Evolutionary conservation across 2,329 filamentous ascomycete species (phyloP), one percentile per base, ranked within the genome.

Genomic region (Aureobasidium leucospermi): DNA sequence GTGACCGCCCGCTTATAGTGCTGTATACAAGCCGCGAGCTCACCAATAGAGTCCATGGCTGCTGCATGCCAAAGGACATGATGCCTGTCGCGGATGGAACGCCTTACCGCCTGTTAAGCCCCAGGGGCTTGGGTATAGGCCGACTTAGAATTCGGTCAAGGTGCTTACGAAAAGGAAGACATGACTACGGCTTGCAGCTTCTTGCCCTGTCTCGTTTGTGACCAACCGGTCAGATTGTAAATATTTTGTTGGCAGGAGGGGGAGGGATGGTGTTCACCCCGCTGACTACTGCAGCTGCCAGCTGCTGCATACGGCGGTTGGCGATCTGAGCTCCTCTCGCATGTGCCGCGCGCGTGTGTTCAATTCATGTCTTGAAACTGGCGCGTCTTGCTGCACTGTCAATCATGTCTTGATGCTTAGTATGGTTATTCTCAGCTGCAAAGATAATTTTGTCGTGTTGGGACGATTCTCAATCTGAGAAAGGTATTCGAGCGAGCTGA

Each of bases 1-100:
- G 55, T 58, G 55, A 58, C 53, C 42, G 6, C 32, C 42, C 53
- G 32, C 53, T 42, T 57, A 57, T 57, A 57, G 41, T 47, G 32
- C 23, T 57, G 53, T 57, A 57, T 57, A 57, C 42, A 38, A 45
- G 28, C n/a, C 16, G 28, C 34, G n/a, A 45, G 23, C 42, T 57
- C 53, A 57, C 42, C 53, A 57, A 57, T 57, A 46, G 32, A 28
- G 28, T 19, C 7, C 39, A 45, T 42, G 38, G 39, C 36, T 42
- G 23, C 4, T 56, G 31, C 41, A 53, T 53, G 51, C 38, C 51
- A n/a, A 43, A 15, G 38, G 48, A 10, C 38, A 53, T n/a, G 23
- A 53, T 53, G 49, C 49, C 28, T 53, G 49, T 53, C 15, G 39
- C 29, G 43, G 39, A 43, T 34, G 49, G 34, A 13, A 31, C 41